phyloP scores from a whole-genome alignment of 306 rosid genomes.

The Quercus bicolor region DNA sequence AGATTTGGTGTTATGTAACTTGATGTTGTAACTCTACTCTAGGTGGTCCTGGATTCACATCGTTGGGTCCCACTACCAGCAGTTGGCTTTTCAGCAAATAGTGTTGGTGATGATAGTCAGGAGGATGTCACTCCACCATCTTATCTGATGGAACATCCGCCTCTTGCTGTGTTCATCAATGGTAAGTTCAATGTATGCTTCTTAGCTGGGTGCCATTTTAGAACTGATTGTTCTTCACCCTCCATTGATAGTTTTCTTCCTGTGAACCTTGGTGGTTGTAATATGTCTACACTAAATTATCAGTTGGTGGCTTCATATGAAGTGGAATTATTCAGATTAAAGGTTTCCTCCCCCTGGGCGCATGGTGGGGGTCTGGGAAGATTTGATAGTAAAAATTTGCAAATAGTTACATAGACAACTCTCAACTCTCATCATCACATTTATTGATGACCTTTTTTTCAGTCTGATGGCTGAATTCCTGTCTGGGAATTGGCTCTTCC shows the following conservation, averaged over 20 bases:
- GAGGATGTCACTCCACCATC: conserved; percentile 94
- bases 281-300: conserved; percentile 1
- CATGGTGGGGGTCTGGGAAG: no score
- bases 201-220: conserved; percentile 6
- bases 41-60: conserved; percentile 98
- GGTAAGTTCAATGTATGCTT: conserved; percentile 49
- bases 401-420: background rate
- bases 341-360: background rate
- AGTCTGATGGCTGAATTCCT: background rate
- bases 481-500: background rate
- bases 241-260: background rate
- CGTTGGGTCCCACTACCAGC: conserved; percentile 98
- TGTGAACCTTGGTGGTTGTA: background rate
- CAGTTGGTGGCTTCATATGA: background rate
- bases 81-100: conserved; percentile 69
- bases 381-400: background rate
- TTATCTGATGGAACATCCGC: conserved; percentile 95
- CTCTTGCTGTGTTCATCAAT: conserved; percentile 95
- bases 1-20: conserved; percentile 14
- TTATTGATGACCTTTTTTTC: background rate
- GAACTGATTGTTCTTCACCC: conserved; percentile 8
- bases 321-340: background rate
- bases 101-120: conserved; percentile 65
- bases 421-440: background rate
- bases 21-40: conserved; percentile 14